Base-by-base conservation (phyloP, 352 stramenopile genomes). In the Phytophthora sansomeana region DNA sequence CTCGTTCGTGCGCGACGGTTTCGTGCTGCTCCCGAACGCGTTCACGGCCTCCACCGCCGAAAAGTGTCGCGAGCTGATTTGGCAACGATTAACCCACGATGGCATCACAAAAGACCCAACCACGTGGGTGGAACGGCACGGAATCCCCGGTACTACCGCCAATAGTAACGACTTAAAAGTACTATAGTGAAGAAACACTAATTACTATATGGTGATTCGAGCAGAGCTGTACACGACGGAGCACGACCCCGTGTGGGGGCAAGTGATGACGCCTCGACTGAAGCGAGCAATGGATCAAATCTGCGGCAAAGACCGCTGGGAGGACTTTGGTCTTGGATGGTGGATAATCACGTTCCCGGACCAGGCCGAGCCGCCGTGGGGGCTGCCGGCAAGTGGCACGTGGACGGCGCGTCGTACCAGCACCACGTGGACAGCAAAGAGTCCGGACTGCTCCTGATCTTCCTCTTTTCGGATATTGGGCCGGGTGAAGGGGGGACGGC, bases 321-420 rank as follows among this genome's bases (percentile, higher is more conserved):
- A 88, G 35, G 59, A 78, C 19, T 88, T 96, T 48, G 83, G 80
- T n/a, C 87, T 87, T 32, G 88, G 88, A 14, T 95, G 86, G 88
- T 95, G 87, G 88, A 89, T 93, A 60, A 63, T 95, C 51, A 95
- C 88, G 32, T 96, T 95, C 55, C 85, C 87, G 7, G 63, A 75
- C 5, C 81, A 88, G 33, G 42, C 64, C 0, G 50, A 77, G 38
- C 67, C 69, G 28, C 83, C 86, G 17, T 95, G 86, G 87, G 47
- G 6, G 68, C 83, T 43, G 85, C 85, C 1, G 87, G 87, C 24
- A 89, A 88, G 55, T 96, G 87, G 87, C 87, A 96, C 56, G 80
- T 95, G 16, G 87, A 95, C 69, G 87, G 87, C 21, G 82, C 85
- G 10, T 69, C 81, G 30, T 94, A 92, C 66, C 74, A 87, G 55